A percentile compares a stretch with the other conserved stretches of the same genome.
These are phyloP conservation scores for Mucor piriformis DNA, from an alignment of 371 early-diverging fungal genomes.

Conservation along the genomic window DNA sequence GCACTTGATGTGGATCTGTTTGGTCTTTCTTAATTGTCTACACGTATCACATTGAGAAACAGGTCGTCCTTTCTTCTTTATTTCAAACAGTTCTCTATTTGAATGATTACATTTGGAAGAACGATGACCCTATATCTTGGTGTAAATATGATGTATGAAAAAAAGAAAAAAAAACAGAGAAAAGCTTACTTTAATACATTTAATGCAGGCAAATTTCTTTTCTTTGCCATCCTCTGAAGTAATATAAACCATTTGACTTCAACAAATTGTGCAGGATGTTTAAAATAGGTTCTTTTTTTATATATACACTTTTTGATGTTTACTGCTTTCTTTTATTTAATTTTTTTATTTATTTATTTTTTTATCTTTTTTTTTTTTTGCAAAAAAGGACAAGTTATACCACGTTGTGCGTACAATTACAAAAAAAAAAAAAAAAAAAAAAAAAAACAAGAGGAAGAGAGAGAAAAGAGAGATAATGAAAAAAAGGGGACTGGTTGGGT, in stretches of 20 bases:
- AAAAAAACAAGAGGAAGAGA: background rate
- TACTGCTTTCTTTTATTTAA: background rate
- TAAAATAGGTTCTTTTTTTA: background rate
- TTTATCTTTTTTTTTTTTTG: background rate
- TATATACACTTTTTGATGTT: background rate
- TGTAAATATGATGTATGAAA: too few relatives aligned
- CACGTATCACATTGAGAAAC: conserved; percentile 77
- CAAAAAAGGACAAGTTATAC: conserved; percentile 28
- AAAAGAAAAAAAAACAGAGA: too few relatives aligned
- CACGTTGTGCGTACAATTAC: conserved; percentile 22
- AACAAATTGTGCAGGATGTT: background rate
- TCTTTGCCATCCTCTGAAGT: conserved; percentile 37
- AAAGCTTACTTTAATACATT: conserved; percentile 52
- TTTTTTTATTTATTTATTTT: background rate
- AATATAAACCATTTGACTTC: conserved; percentile 30
- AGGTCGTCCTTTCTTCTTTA: conserved; percentile 79
- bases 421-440: background rate
- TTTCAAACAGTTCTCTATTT: conserved; percentile 67
- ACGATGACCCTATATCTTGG: conserved; percentile 65
- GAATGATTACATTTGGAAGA: conserved; percentile 61
- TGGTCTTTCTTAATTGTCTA: conserved; percentile 69
- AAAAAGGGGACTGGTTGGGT: too few relatives aligned
- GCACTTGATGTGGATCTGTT: conserved; percentile 76
- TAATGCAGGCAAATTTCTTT: conserved; percentile 47
- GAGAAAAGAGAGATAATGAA: background rate